Evolutionary conservation across 768 basidiomycete genomes (phyloP), one percentile per base, ranked within the genome.

Genomic region (Boletus pseudopeckii): DNA sequence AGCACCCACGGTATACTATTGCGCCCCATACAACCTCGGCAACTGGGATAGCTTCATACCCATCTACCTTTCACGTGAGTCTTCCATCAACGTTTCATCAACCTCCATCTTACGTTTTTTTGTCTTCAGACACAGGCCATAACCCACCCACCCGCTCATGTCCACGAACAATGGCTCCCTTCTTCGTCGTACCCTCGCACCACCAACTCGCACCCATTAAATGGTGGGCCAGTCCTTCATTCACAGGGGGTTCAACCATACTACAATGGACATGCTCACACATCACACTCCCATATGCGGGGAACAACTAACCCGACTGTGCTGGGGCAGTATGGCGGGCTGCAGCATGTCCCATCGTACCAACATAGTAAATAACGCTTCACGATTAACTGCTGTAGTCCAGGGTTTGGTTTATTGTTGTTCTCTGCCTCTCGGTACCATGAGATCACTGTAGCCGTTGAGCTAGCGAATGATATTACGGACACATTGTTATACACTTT

Each of bases 281-380:
- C 57, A 9, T 52, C 64, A 37, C 68, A 64, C 50, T 64, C 69
- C n/a, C 68, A 72, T 11, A 55, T 70, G 44, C 66, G 64, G 42
- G 59, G 54, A 24, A 36, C 57, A 28, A 52, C 54, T n/a, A 63
- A 54, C 41, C 53, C 58, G n/a, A 37, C 58, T 20, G 44, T 50
- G 24, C 36, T 64, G 36, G 56, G 58, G 17, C 68, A 68, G 13
- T 69, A 70, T 52, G 17, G 59, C 7, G 67, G 60, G 26, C 54
- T 64, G 13, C 70, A 60, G 46, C 70, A 70, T 17, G 46, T 68
- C 20, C 50, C 66, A 38, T 58, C 67, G 40, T 70, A 70, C 48
- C 69, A 66, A 44, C 70, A 66, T 22, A 60, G 56, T 57, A 61
- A 63, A 60, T 71, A 68, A 49, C 13, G 33, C 20, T 37, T 14